A percentile compares a stretch with the other conserved stretches of the same genome.
Evolutionary conservation across 441 rosid genomes (phyloP).

Genomic region (Syzygium malaccense): DNA sequence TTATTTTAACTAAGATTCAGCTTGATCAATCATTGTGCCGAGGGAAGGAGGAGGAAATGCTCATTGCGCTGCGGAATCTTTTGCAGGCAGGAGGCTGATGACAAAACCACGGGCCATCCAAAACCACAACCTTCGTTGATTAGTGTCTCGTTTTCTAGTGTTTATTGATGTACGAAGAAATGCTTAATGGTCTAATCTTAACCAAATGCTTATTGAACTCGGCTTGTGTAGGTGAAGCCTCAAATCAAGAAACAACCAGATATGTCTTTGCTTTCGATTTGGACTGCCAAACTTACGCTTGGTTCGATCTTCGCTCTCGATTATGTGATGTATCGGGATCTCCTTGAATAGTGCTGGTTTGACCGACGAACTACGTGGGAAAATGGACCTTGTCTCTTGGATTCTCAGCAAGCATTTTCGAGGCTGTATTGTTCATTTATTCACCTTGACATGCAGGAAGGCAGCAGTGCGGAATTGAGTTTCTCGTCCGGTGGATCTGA

Average conservation of each 20-base stretch:
- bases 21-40: background rate
- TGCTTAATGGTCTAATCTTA: background rate
- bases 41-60: background rate
- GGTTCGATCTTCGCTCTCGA: background rate
- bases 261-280: background rate
- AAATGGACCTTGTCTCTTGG: no score
- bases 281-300: background rate
- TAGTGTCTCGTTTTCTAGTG: background rate
- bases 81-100: background rate
- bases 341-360: background rate
- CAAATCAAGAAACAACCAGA: background rate
- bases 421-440: no score
- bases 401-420: no score
- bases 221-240: background rate
- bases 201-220: background rate
- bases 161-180: background rate
- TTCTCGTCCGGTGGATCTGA: no score
- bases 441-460: no score
- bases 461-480: no score
- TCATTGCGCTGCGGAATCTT: background rate
- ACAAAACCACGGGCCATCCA: background rate
- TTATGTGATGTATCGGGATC: background rate
- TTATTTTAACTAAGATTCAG: background rate
- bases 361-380: no score
- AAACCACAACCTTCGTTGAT: accelerated